Evolutionary conservation across 768 basidiomycete genomes (phyloP).

Genomic region (Galerina sulciceps): DNA sequence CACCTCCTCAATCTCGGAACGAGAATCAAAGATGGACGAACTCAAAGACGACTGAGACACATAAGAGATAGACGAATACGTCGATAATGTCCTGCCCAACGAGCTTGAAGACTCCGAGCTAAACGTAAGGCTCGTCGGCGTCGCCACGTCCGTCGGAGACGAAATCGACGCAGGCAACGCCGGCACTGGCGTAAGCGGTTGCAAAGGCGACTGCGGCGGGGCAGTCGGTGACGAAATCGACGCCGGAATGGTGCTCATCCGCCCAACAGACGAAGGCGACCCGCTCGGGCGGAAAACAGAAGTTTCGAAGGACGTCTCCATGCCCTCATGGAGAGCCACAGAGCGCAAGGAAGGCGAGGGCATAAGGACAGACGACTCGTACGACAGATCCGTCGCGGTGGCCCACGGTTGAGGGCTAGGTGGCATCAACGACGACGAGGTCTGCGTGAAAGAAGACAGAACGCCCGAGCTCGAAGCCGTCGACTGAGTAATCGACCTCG

Average conservation of each 20-base stretch:
- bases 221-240: constrained; percentile 36
- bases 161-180: constrained; percentile 35
- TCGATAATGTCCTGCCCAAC: constrained; percentile 41
- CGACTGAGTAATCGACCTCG: constrained; percentile 16
- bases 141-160: constrained; percentile 31
- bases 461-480: constrained; percentile 41
- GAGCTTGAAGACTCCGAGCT: constrained; percentile 36
- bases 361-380: constrained; percentile 75
- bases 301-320: constrained; percentile 73
- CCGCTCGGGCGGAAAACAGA: constrained; percentile 72
- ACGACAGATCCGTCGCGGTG: constrained; percentile 67
- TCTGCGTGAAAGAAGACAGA: constrained; percentile 45
- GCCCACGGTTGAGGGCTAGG: constrained; percentile 56
- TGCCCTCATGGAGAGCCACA: constrained; percentile 58
- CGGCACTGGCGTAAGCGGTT: constrained; percentile 43
- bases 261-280: constrained; percentile 46
- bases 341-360: constrained; percentile 70
- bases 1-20: constrained; percentile 36
- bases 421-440: constrained; percentile 37
- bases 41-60: constrained; percentile 49
- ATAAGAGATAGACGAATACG: constrained; percentile 39
- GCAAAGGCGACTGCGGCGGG: constrained; percentile 35
- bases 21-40: constrained; percentile 39
- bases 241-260: constrained; percentile 49
- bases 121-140: constrained; percentile 38